phyloP scores from a whole-genome alignment of 805 yeast species.

The Zygosaccharomyces gambellarensis region DNA sequence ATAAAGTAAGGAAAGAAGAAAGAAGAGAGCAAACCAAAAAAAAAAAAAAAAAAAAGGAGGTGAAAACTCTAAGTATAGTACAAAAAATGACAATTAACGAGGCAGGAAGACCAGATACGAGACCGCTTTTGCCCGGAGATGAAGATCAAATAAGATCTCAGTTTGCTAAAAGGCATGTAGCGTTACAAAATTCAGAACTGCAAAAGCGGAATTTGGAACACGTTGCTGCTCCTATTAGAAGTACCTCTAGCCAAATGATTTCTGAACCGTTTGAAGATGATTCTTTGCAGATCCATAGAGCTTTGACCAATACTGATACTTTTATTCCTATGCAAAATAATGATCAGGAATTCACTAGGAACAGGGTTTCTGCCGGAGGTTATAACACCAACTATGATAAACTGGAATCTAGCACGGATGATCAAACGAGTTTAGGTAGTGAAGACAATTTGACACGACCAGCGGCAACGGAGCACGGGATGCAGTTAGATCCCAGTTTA shows the following conservation, averaged over 20 bases:
- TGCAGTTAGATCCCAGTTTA: slow-evolving; percentile 21
- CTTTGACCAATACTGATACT: slow-evolving; percentile 32
- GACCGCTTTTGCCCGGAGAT: slow-evolving; percentile 31
- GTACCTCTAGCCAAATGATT: slow-evolving; percentile 25
- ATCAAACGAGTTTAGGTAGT: neutral
- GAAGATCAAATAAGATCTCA: slow-evolving; percentile 21
- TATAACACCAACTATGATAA: neutral
- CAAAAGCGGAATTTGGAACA: neutral
- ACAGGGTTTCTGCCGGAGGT: neutral
- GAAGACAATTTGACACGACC: slow-evolving; percentile 1
- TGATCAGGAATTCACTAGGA: neutral
- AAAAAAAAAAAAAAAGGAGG: neutral
- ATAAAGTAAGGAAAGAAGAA: neutral
- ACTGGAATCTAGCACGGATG: neutral
- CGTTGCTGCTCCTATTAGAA: slow-evolving; percentile 11
- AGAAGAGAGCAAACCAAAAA: neutral
- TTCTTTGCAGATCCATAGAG: slow-evolving; percentile 22
- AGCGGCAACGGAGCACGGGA: slow-evolving; percentile 11
- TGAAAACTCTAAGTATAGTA: neutral
- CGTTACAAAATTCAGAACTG: slow-evolving; percentile 4
- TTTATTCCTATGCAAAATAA: slow-evolving; percentile 25
- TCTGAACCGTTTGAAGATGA: slow-evolving; percentile 10
- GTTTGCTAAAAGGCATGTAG: slow-evolving; percentile 9
- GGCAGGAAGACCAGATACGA: slow-evolving; percentile 9
- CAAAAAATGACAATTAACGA: neutral